Evolutionary conservation across 106 monocot species (phyloP).

Genomic region (Dioscorea zingiberensis): DNA sequence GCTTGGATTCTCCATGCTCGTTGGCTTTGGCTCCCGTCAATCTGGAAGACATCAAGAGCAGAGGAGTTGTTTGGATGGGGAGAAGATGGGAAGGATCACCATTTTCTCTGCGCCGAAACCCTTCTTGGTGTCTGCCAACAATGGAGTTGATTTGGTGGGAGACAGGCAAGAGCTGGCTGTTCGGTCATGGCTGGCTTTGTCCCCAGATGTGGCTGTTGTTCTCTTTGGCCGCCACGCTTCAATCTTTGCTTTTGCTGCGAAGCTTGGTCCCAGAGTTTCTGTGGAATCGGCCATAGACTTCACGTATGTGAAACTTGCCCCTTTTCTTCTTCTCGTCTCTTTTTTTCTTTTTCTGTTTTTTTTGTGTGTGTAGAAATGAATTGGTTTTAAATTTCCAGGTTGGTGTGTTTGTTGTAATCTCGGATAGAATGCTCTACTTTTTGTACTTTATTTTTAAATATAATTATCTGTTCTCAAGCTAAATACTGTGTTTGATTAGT

Average conservation of each 20-base stretch:
- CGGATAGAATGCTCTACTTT: neutral
- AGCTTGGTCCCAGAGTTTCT: slow-evolving; percentile 54
- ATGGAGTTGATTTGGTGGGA: slow-evolving; percentile 8
- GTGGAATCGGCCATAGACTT: slow-evolving; percentile 72
- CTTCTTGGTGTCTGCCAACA: slow-evolving; percentile 7
- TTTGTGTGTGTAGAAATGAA: neutral
- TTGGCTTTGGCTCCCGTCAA: no score
- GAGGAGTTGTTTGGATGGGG: slow-evolving; percentile 2
- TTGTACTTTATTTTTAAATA: neutral
- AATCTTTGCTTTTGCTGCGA: slow-evolving; percentile 29
- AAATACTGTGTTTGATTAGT: no score
- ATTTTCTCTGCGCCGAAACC: slow-evolving; percentile 66
- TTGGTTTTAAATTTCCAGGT: neutral
- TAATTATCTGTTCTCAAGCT: neutral
- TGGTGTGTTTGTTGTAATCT: neutral
- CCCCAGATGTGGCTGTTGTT: slow-evolving; percentile 49
- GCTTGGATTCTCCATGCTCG: no score
- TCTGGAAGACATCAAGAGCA: neutral
- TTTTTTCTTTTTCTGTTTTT: neutral
- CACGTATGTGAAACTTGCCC: slow-evolving; percentile 36
- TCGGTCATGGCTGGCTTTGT: slow-evolving; percentile 75
- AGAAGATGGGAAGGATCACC: slow-evolving; percentile 24
- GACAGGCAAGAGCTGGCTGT: slow-evolving; percentile 65
- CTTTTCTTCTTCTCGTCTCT: no score
- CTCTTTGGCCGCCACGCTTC: slow-evolving; percentile 62